Conservation (phyloP, 306 rosid genomes). For the Comarum palustre region DNA sequence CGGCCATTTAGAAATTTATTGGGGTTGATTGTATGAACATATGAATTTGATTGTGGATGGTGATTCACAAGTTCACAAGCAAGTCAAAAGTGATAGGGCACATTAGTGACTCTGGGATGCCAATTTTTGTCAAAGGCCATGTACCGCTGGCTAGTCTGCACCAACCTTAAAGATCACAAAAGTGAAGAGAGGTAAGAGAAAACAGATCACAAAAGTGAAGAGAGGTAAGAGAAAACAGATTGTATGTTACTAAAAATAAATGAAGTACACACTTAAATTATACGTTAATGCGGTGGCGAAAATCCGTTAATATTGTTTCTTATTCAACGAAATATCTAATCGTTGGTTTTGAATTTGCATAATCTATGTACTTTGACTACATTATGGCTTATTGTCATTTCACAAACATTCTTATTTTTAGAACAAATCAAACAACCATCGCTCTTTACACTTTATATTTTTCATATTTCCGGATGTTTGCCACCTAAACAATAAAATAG, state of each 20-base stretch:
- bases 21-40: background rate
- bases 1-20: background rate
- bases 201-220: no score
- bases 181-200: background rate
- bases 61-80: background rate
- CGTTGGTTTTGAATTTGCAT: background rate
- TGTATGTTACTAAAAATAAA: background rate
- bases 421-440: background rate
- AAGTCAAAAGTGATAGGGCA: background rate
- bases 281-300: background rate
- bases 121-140: no score
- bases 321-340: background rate
- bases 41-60: background rate
- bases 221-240: background rate
- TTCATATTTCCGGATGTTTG: no score
- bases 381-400: background rate
- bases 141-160: background rate
- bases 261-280: background rate
- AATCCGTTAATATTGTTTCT: background rate
- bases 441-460: no score
- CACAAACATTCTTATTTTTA: background rate
- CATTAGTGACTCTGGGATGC: no score
- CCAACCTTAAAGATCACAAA: background rate
- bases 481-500: background rate
- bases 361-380: background rate